These are phyloP conservation scores for Myxozyma lipomycoides DNA, from an alignment of 805 yeast genomes.

Conservation along the genomic window DNA sequence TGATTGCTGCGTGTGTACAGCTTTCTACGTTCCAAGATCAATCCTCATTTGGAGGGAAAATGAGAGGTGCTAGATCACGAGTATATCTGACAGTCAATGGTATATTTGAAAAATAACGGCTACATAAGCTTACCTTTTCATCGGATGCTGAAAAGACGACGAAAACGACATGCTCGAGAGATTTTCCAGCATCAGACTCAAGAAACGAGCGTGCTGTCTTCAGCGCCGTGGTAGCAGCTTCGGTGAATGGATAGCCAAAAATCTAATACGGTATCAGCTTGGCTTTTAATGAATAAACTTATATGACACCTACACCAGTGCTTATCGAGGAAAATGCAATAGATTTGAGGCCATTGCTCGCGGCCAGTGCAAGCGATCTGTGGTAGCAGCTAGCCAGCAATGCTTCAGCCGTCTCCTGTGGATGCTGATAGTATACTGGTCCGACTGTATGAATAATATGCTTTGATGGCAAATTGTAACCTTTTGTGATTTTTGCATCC, in stretches of 20 bases:
- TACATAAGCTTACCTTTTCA: slow-evolving; percentile 11
- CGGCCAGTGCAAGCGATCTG: slow-evolving; percentile 12
- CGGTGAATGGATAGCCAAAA: slow-evolving; percentile 19
- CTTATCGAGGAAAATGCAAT: slow-evolving; percentile 26
- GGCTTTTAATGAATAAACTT: too few species aligned
- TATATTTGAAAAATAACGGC: not conserved
- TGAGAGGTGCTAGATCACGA: not conserved
- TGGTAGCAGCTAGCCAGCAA: slow-evolving; percentile 15
- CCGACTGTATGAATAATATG: slow-evolving; percentile 23
- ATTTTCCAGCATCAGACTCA: not conserved
- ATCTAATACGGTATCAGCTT: slow-evolving; percentile 4
- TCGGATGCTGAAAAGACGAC: slow-evolving; percentile 17
- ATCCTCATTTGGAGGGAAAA: not conserved
- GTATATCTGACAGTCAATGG: not conserved
- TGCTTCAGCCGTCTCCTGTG: not conserved
- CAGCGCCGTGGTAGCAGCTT: slow-evolving; percentile 11
- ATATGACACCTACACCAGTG: slow-evolving; percentile 19
- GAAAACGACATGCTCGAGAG: slow-evolving; percentile 21
- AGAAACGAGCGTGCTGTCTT: slow-evolving; percentile 19
- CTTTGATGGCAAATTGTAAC: slow-evolving; percentile 11
- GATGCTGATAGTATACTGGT: slow-evolving; percentile 11
- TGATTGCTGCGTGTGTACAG: too few species aligned
- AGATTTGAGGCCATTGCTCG: slow-evolving; percentile 10
- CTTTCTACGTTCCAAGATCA: too few species aligned
- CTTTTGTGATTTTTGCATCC: slow-evolving; percentile 25